phyloP scores from a whole-genome alignment of 2,329 filamentous ascomycete species.

The Septoria linicola region DNA sequence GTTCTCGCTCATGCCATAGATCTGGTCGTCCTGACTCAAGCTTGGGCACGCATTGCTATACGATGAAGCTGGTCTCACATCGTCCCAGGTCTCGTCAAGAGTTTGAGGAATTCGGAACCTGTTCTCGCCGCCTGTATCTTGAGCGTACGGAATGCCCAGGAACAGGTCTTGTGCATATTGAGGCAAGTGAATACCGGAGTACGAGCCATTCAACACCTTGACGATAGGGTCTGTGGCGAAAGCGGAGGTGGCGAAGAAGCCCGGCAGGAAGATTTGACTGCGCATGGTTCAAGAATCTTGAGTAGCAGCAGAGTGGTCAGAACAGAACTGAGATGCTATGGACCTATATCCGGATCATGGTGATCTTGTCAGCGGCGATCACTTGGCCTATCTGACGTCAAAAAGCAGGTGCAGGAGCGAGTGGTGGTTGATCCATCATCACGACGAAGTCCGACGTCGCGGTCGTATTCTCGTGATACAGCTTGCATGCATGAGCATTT shows the following conservation, averaged over 20 bases:
- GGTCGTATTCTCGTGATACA: too few species aligned
- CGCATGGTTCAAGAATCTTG: too few species aligned
- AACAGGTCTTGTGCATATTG: constrained; percentile 49
- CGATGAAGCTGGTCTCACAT: constrained; percentile 15
- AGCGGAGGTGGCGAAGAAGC: not conserved
- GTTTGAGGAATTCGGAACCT: constrained; percentile 35
- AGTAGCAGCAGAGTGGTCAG: too few species aligned
- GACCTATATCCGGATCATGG: too few species aligned
- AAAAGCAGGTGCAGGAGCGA: too few species aligned
- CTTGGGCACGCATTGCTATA: constrained; percentile 27
- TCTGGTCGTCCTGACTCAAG: constrained; percentile 13
- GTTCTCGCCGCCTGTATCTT: constrained; percentile 36
- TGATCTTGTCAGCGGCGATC: too few species aligned
- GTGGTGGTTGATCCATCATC: too few species aligned
- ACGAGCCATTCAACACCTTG: constrained; percentile 41
- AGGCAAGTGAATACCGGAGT: constrained; percentile 40
- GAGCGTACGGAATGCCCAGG: constrained; percentile 44
- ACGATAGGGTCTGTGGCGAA: constrained; percentile 8
- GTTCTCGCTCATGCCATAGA: constrained; percentile 44
- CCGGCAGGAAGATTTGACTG: not conserved
- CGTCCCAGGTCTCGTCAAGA: constrained; percentile 23
- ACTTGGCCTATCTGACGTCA: too few species aligned
- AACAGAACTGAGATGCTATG: too few species aligned
- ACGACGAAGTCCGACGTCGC: too few species aligned
- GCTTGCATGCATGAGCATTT: too few species aligned